phyloP scores from a whole-genome alignment of 192 early-diverging fungal species.

The Coemansia sp. region DNA sequence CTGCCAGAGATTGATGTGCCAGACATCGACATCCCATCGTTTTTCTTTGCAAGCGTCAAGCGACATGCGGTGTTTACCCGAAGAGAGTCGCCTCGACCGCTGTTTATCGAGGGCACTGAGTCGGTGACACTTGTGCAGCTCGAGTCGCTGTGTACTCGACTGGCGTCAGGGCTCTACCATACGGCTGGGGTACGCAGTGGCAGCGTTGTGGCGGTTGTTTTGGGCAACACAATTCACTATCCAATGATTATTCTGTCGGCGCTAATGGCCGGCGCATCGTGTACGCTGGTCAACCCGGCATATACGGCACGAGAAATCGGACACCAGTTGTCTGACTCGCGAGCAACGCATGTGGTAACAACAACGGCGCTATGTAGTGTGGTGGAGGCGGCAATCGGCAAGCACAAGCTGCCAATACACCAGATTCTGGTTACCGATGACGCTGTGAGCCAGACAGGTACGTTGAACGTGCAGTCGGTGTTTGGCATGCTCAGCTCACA shows the following conservation, averaged over 20 bases:
- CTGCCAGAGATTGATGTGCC: slow-evolving; percentile 13
- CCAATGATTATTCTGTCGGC: slow-evolving; percentile 60
- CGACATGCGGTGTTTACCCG: slow-evolving; percentile 2
- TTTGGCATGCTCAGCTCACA: slow-evolving; percentile 5
- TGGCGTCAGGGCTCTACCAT: slow-evolving; percentile 42
- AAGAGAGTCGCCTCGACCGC: slow-evolving; percentile 5
- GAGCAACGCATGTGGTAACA: slow-evolving; percentile 67
- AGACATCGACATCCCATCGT: slow-evolving; percentile 11
- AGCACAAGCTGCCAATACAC: not conserved
- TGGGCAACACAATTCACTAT: slow-evolving; percentile 70
- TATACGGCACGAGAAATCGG: slow-evolving; percentile 75
- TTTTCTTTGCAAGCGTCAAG: slow-evolving; percentile 16
- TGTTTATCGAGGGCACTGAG: slow-evolving; percentile 21
- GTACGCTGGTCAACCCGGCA: slow-evolving; percentile 76
- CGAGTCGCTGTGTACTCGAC: slow-evolving; percentile 9
- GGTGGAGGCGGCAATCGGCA: not conserved
- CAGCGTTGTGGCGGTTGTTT: slow-evolving; percentile 70
- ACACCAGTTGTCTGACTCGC: slow-evolving; percentile 72
- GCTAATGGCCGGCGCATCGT: slow-evolving; percentile 62
- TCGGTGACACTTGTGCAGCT: slow-evolving; percentile 11
- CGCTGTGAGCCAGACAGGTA: not conserved
- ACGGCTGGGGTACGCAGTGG: slow-evolving; percentile 60
- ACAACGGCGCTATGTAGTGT: slow-evolving; percentile 12
- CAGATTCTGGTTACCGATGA: slow-evolving; percentile 7
- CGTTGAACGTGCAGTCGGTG: not conserved